phyloP scores from a whole-genome alignment of 2,329 filamentous ascomycete genomes.

The Aaosphaeria arxii region DNA sequence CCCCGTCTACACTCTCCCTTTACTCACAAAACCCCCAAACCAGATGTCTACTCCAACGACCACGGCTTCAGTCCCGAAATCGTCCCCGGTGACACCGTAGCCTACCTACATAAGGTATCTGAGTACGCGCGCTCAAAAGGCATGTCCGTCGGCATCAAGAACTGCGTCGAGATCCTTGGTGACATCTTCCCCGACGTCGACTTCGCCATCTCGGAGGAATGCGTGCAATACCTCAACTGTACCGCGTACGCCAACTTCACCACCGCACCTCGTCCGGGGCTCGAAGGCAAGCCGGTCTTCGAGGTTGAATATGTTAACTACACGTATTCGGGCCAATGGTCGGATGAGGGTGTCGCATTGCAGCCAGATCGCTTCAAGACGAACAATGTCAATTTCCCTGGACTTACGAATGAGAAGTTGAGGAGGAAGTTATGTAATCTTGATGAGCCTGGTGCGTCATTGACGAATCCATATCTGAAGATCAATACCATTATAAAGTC shows the following conservation, averaged over 20 bases:
- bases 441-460: constrained; percentile 10
- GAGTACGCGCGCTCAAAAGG: constrained; percentile 12
- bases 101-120: constrained; percentile 16
- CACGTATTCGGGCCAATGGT: constrained; percentile 15
- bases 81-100: constrained; percentile 12
- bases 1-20: background rate
- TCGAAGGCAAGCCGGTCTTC: constrained; percentile 18
- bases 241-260: constrained; percentile 20
- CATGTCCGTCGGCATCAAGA: constrained; percentile 23
- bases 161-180: constrained; percentile 21
- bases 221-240: constrained; percentile 18
- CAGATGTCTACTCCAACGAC: constrained; percentile 21
- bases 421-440: constrained; percentile 18
- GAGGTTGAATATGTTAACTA: constrained; percentile 22
- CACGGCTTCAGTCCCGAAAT: constrained; percentile 17
- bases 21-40: background rate
- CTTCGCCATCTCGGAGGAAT: constrained; percentile 23
- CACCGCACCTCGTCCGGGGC: constrained; percentile 11
- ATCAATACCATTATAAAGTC: constrained; percentile 21
- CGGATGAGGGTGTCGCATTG: constrained; percentile 13
- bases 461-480: constrained; percentile 16
- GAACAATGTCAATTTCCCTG: constrained; percentile 16
- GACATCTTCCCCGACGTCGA: constrained; percentile 20
- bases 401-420: constrained; percentile 13
- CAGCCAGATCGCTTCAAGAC: constrained; percentile 10